Evolutionary conservation across 2,329 filamentous ascomycete genomes (phyloP), one percentile per base, ranked within the genome.

Genomic region (Ceratocystiopsis minuta): DNA sequence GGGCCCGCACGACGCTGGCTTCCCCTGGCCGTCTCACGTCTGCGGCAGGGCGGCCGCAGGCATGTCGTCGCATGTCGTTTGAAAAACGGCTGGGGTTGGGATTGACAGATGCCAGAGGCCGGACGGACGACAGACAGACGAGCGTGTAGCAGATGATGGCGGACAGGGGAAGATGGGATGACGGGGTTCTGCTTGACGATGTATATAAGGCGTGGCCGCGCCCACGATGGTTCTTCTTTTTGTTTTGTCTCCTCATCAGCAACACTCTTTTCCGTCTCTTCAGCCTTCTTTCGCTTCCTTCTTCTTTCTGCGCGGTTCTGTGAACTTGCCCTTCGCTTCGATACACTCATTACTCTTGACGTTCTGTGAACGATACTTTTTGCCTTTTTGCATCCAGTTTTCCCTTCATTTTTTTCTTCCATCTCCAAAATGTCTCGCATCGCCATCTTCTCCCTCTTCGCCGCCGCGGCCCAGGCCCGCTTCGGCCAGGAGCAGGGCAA

Each of bases 401-500:
- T n/a, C n/a, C n/a, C n/a, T n/a, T n/a, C n/a, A n/a, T 40, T 39
- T 40, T 18, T 36, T 16, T 32, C 17, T 38, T 24, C 31, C 20
- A n/a, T 31, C 6, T 37, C 38, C 34, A 14, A 20, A 35, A 49
- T 46, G 45, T 43, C 44, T 43, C 44, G 40, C 45, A 62, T 63
- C 49, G 51, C 56, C 42, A 54, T 40, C 44, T 62, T 43, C 50
- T 2, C 24, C 24, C 24, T 64, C 45, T 40, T 48, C n/a, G 44
- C 43, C 14, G 40, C 43, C 3, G 37, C 39, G 16, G 46, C 34
- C 14, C 43, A 68, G 48, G 67, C 67, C 45, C 64, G 75, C 48
- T 79, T 80, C 55, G 68, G 67, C 36, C 73, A 78, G 59, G 75
- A 80, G 55, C 70, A 78, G 53, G 53, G 63, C 37, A 50, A 50